A percentile compares a stretch with the other conserved stretches of the same genome.
Conservation (phyloP, 2,329 filamentous ascomycete species). For the Xenoacremonium recifei region DNA sequence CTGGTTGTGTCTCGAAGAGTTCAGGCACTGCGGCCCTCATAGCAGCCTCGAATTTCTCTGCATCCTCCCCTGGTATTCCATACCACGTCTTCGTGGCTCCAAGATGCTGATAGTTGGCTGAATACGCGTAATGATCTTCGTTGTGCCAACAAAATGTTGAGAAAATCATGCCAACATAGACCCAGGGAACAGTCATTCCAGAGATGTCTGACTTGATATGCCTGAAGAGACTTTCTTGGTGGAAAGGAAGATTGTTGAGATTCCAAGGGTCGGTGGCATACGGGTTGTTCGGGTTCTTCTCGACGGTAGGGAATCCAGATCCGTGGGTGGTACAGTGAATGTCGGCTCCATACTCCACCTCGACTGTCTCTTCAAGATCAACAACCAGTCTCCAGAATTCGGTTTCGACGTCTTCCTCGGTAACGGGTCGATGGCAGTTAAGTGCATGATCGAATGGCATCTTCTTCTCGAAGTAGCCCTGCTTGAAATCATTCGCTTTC, state of each 20-base stretch:
- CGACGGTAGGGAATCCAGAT: constrained; percentile 92
- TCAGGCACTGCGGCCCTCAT: constrained; percentile 96
- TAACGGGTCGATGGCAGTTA: constrained; percentile 77
- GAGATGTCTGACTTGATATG: constrained; percentile 99
- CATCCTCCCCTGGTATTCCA: constrained; percentile 90
- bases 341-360: constrained; percentile 97
- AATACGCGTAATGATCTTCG: constrained; percentile 97
- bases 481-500: constrained; percentile 92
- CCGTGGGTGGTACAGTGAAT: constrained; percentile 98
- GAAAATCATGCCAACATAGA: constrained; percentile 99
- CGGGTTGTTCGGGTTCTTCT: constrained; percentile 81
- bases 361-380: constrained; percentile 90
- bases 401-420: constrained; percentile 91
- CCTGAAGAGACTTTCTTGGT: constrained; percentile 88
- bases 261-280: constrained; percentile 96
- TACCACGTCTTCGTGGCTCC: constrained; percentile 99
- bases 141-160: constrained; percentile 99
- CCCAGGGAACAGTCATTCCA: constrained; percentile 98
- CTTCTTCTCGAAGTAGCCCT: constrained; percentile 86
- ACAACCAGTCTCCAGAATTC: constrained; percentile 97
- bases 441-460: constrained; percentile 84
- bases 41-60: constrained; percentile 90
- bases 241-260: constrained; percentile 85
- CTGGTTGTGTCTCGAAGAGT: constrained; percentile 93
- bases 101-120: constrained; percentile 97